Evolutionary conservation across 2,329 filamentous ascomycete genomes (phyloP).

Genomic region (Stachybotrys echinatus): DNA sequence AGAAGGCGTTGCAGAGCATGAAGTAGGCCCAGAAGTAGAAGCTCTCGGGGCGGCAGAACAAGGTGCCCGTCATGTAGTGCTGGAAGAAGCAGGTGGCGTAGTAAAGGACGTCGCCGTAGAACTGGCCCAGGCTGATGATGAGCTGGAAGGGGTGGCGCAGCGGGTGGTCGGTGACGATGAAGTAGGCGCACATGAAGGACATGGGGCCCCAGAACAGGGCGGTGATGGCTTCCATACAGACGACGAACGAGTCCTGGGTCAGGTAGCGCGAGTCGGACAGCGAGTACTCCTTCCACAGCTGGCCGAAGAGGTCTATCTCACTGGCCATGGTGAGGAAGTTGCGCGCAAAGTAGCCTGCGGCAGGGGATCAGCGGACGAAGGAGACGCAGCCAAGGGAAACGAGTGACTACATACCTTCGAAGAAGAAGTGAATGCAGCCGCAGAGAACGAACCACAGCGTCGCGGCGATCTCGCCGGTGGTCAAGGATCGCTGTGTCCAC

Average conservation of each 20-base stretch:
- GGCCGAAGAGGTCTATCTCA: slow-evolving; percentile 38
- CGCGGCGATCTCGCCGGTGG: slow-evolving; percentile 47
- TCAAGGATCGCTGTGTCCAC: slow-evolving; percentile 45
- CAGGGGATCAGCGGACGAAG: background rate
- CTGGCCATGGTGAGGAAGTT: slow-evolving; percentile 36
- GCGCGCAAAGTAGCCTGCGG: slow-evolving; percentile 41
- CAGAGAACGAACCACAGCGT: slow-evolving; percentile 75
- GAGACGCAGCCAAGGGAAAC: background rate
- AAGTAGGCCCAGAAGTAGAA: slow-evolving; percentile 51
- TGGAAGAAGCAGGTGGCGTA: slow-evolving; percentile 42
- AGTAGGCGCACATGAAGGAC: slow-evolving; percentile 40
- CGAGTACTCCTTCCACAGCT: slow-evolving; percentile 55
- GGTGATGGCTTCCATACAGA: slow-evolving; percentile 51
- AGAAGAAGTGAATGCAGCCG: slow-evolving; percentile 41
- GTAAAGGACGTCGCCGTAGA: slow-evolving; percentile 50
- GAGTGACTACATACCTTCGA: slow-evolving; percentile 34
- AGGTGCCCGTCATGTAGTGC: slow-evolving; percentile 26
- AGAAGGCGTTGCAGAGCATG: slow-evolving; percentile 45
- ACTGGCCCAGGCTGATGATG: slow-evolving; percentile 39
- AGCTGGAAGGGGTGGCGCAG: slow-evolving; percentile 43
- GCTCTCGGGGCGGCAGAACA: slow-evolving; percentile 44
- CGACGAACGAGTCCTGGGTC: slow-evolving; percentile 45
- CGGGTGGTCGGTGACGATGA: slow-evolving; percentile 37
- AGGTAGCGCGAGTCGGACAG: slow-evolving; percentile 52
- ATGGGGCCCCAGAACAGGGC: slow-evolving; percentile 49